These are phyloP conservation scores for Pseudopyrenochaeta lycopersici DNA, from an alignment of 2,329 filamentous ascomycete species.

Conservation along the genomic window DNA sequence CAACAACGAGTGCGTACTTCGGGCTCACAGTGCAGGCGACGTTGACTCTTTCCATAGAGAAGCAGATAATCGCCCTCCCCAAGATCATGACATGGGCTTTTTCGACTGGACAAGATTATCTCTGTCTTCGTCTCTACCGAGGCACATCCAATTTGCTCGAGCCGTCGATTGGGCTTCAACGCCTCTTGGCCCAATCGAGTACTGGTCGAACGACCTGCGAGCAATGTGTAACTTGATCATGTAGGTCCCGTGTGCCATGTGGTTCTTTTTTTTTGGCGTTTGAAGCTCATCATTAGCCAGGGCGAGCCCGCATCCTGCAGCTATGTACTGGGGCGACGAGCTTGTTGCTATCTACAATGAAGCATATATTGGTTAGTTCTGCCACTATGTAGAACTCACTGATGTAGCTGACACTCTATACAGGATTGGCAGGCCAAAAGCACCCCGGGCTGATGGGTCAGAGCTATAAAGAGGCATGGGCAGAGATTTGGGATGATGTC, in stretches of 20 bases:
- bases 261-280: background rate
- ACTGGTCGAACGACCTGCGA: constrained; percentile 75
- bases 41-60: constrained; percentile 51
- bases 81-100: constrained; percentile 58
- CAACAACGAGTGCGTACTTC: constrained; percentile 53
- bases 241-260: constrained; percentile 43
- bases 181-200: constrained; percentile 76
- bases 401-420: constrained; percentile 1
- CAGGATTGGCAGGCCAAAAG: constrained; percentile 74
- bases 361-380: constrained; percentile 61
- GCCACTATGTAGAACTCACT: background rate
- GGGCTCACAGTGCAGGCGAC: constrained; percentile 50
- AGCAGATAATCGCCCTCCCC: constrained; percentile 22
- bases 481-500: constrained; percentile 78
- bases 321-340: constrained; percentile 82
- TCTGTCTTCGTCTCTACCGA: constrained; percentile 68
- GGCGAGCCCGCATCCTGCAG: constrained; percentile 63
- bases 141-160: constrained; percentile 77
- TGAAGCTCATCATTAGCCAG: constrained; percentile 23
- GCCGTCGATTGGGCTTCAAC: constrained; percentile 78
- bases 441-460: constrained; percentile 80
- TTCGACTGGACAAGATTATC: constrained; percentile 86
- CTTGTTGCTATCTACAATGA: constrained; percentile 76
- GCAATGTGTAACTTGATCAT: constrained; percentile 85
- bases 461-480: constrained; percentile 73